phyloP scores from a whole-genome alignment of 1,284 basidiomycete species.

The Schizophyllum commune region DNA sequence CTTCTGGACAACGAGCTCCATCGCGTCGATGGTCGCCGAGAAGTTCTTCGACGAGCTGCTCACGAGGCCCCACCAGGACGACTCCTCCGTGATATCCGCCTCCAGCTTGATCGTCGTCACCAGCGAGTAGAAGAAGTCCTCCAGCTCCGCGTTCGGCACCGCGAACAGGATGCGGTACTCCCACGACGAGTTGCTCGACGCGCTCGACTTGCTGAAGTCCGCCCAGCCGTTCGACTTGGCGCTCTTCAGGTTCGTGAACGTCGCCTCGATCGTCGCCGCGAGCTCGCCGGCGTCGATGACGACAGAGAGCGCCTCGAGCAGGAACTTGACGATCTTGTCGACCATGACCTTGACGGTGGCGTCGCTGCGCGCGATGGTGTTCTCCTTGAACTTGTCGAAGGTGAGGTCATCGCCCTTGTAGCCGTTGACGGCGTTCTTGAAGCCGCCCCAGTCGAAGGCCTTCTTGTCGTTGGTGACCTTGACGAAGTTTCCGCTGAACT shows the following conservation, averaged over 20 bases:
- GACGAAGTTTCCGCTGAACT: too few species aligned
- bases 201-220: slow-evolving; percentile 1
- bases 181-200: slow-evolving; percentile 1
- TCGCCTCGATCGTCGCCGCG: not conserved
- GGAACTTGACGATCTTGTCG: not conserved
- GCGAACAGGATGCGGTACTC: slow-evolving; percentile 1
- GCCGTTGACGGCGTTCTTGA: not conserved
- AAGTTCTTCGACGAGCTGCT: not conserved
- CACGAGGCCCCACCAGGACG: not conserved
- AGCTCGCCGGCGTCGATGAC: slow-evolving; percentile 1
- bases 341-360: not conserved
- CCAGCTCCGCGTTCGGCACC: not conserved
- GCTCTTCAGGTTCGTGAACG: slow-evolving; percentile 1
- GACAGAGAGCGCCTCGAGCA: not conserved
- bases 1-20: not conserved
- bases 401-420: slow-evolving; percentile 4
- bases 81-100: slow-evolving; percentile 2
- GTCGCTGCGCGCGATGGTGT: not conserved
- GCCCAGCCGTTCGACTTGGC: slow-evolving; percentile 3
- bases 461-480: not conserved
- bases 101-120: slow-evolving; percentile 4
- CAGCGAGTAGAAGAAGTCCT: not conserved
- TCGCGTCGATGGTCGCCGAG: not conserved
- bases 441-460: slow-evolving; percentile 2
- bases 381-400: slow-evolving; percentile 2